phyloP scores from a whole-genome alignment of 768 basidiomycete species.

The Mycena galopus region DNA sequence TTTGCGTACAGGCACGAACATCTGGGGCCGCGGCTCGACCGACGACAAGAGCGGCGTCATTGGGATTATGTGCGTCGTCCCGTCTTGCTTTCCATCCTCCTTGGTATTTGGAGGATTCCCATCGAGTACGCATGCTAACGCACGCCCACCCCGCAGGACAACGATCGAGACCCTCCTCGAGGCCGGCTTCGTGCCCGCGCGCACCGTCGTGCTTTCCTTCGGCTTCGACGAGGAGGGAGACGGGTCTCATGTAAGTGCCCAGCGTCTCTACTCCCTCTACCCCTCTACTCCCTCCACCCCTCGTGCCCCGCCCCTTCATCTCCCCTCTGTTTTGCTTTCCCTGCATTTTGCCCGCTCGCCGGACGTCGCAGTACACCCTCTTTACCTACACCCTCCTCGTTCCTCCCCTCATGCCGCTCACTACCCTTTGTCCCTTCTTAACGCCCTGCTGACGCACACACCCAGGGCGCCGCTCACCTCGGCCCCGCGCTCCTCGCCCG shows the following conservation, averaged over 20 bases:
- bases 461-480: slow-evolving; percentile 56
- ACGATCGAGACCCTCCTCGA: slow-evolving; percentile 35
- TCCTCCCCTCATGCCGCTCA: background rate
- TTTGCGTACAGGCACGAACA: slow-evolving; percentile 61
- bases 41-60: slow-evolving; percentile 85
- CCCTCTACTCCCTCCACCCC: too few relatives aligned
- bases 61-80: background rate
- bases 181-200: slow-evolving; percentile 28
- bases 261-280: background rate
- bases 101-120: too few relatives aligned
- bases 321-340: too few relatives aligned
- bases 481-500: slow-evolving; percentile 52
- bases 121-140: too few relatives aligned
- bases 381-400: too few relatives aligned
- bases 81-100: background rate
- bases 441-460: background rate
- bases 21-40: slow-evolving; percentile 87
- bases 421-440: background rate
- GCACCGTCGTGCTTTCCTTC: slow-evolving; percentile 49
- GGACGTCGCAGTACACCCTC: too few relatives aligned
- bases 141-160: too few relatives aligned
- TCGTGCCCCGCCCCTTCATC: too few relatives aligned
- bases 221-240: slow-evolving; percentile 68
- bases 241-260: slow-evolving; percentile 47
- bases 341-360: too few relatives aligned